Evolutionary conservation across 768 basidiomycete species (phyloP).

Genomic region (Termitomyces sp.): DNA sequence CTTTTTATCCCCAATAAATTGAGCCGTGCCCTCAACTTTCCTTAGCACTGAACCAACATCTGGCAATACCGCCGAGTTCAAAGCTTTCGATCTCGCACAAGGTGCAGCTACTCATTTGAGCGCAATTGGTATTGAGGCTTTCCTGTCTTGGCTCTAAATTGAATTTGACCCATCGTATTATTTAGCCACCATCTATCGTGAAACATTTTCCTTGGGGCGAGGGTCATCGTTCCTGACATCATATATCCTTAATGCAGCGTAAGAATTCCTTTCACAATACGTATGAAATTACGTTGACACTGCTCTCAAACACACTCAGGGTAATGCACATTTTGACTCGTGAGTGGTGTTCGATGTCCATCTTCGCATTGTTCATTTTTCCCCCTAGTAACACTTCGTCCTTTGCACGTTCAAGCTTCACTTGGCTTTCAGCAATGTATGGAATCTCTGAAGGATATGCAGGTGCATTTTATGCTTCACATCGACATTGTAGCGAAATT

Average conservation of each 20-base stretch:
- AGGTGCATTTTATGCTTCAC: slow-evolving; percentile 33
- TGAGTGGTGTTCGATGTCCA: slow-evolving; percentile 26
- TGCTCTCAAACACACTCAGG: slow-evolving; percentile 27
- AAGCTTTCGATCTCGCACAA: slow-evolving; percentile 73
- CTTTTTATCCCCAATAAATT: neutral
- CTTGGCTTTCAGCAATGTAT: slow-evolving; percentile 62
- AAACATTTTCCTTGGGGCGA: slow-evolving; percentile 54
- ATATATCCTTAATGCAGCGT: slow-evolving; percentile 71
- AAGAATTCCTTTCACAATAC: slow-evolving; percentile 20
- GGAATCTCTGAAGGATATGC: slow-evolving; percentile 59
- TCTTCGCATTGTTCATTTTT: slow-evolving; percentile 3
- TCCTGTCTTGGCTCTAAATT: neutral
- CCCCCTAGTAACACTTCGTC: slow-evolving; percentile 59
- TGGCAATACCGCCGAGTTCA: slow-evolving; percentile 47
- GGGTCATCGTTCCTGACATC: slow-evolving; percentile 63
- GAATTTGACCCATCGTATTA: neutral
- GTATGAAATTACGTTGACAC: slow-evolving; percentile 7
- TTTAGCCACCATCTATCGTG: slow-evolving; percentile 55
- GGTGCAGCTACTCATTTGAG: slow-evolving; percentile 68
- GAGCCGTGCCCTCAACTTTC: slow-evolving; percentile 3
- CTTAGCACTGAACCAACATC: slow-evolving; percentile 37
- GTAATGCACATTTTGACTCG: slow-evolving; percentile 78
- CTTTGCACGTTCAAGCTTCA: slow-evolving; percentile 64
- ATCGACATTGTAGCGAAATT: slow-evolving; percentile 2
- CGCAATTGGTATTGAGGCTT: slow-evolving; percentile 41